Conservation (phyloP, 1,284 basidiomycete genomes). For the Taiwanofungus camphoratus region DNA sequence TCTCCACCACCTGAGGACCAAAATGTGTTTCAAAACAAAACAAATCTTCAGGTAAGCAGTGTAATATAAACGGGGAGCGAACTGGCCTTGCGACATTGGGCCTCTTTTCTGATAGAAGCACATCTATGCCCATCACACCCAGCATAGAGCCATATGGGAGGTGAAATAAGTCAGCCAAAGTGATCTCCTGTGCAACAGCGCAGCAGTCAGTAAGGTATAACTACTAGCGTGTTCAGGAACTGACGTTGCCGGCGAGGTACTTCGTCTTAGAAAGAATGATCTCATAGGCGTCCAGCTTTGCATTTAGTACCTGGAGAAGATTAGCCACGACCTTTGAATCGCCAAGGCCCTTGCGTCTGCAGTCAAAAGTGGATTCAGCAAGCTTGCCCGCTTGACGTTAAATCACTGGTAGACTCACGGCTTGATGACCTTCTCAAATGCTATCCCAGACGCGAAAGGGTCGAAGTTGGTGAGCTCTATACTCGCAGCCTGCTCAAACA, state of each 20-base stretch:
- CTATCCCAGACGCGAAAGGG: conserved; percentile 33
- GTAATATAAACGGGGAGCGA: neutral
- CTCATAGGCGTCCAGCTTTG: conserved; percentile 40
- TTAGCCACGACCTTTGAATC: neutral
- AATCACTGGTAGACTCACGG: conserved; percentile 26
- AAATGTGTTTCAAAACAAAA: neutral
- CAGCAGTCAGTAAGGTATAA: neutral
- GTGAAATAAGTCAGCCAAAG: conserved; percentile 50
- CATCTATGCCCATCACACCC: conserved; percentile 16
- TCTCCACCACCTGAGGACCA: conserved; percentile 30
- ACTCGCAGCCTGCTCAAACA: conserved; percentile 52
- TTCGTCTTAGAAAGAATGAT: conserved; percentile 37
- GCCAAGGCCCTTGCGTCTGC: neutral
- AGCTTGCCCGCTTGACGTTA: neutral
- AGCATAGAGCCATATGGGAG: conserved; percentile 37
- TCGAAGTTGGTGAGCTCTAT: conserved; percentile 52
- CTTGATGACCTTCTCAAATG: conserved; percentile 42
- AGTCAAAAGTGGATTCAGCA: neutral
- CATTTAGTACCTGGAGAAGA: conserved; percentile 19
- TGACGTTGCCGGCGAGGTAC: conserved; percentile 42
- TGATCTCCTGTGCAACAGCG: conserved; percentile 28
- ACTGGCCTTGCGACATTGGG: conserved; percentile 27
- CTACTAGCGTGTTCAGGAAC: conserved; percentile 11
- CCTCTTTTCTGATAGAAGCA: conserved; percentile 18
- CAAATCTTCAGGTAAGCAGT: neutral